Evolutionary conservation across 2,329 filamentous ascomycete species (phyloP), one percentile per base, ranked within the genome.

Genomic region (Fonsecaea pedrosoi): DNA sequence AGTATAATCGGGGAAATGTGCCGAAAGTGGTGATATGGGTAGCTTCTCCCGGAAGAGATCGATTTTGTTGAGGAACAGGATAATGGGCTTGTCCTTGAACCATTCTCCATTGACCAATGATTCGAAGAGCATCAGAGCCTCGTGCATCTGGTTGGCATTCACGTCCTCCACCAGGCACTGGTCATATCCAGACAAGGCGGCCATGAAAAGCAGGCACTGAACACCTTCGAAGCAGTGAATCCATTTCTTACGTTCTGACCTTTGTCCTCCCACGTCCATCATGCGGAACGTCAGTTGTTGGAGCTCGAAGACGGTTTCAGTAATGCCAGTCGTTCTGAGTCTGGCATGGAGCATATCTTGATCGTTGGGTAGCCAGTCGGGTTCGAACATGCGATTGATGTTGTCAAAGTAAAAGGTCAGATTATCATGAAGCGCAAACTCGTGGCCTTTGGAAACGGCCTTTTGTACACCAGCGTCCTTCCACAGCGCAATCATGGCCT

Each of bases 191-290:
- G 93, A 97, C 73, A 98, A 94, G 56, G 94, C 94, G 60, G 97
- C 94, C 72, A 98, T 86, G 81, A 98, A 98, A 48, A 98, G 84
- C 62, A 98, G 84, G 73, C 92, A 94, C 75, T 95, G 93, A 69
- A 97, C 93, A 71, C 95, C 95, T 78, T 97, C 93, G 77, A 97
- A 97, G 77, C 93, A 95, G 78, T 97, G 93, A 70, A 97, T 96
- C 93, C 93, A 97, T 83, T 97, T 97, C 86, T 96, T 96, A 69
- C 93, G 90, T 80, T 97, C 93, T 34, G 93, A 96, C 74, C 93
- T 86, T 78, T 97, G 93, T 65, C 93, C 93, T 77, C 93, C 93
- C 55, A 96, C 93, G 75, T 97, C 93, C 79, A 96, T 96, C 93
- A 98, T 97, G 74, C 93, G 90, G 81, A 97, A 97, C 70, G 93